Base-by-base conservation (phyloP, 2,329 filamentous ascomycete genomes). In the Lasiodiplodia theobromae region DNA sequence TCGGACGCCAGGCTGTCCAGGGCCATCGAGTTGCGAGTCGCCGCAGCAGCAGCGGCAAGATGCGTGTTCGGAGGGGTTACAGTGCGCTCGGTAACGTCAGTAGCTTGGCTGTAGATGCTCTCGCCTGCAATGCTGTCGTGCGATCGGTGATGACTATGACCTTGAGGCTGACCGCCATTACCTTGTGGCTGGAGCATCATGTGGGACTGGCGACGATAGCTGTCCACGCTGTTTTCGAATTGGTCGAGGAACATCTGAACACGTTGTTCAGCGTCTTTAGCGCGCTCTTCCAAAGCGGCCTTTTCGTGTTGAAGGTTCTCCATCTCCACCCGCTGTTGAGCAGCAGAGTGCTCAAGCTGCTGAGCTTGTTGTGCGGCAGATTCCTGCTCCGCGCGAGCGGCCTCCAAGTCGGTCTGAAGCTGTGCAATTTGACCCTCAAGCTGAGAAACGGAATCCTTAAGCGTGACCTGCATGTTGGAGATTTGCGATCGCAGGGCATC, bases 161-260 rank as follows among this genome's bases (percentile, higher is more conserved):
- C 67, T n/a, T 44, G 47, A n/a, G 23, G 21, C 18, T 38, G n/a
- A n/a, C 5, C n/a, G 10, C 16, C 10, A 58, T 40, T 18, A 0
- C 51, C 67, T 7, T 54, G 54, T 7, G 49, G 12, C 21, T 53
- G 66, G 14, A 64, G 28, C 7, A 51, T 21, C 28, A 76, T 64
- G 71, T 88, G 84, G 5, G 87, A 88, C 73, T 89, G 93, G 51
- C 96, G 92, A 67, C 96, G 92, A 80, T 98, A 98, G 78, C 92
- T 97, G 80, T 96, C 94, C 18, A 99, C 96, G 4, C 93, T 97
- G 51, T 90, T 89, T 79, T 97, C 95, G 47, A 99, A 94, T 77
- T 98, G 95, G 78, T 98, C 94, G 14, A 99, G 89, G 62, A 99
- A 88, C 75, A 97, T 87, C 38, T 92, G 93, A 25, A 99, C 96